These are phyloP conservation scores for Phytophthora macrochlamydospora DNA, from an alignment of 352 stramenopile genomes.

Conservation along the genomic window DNA sequence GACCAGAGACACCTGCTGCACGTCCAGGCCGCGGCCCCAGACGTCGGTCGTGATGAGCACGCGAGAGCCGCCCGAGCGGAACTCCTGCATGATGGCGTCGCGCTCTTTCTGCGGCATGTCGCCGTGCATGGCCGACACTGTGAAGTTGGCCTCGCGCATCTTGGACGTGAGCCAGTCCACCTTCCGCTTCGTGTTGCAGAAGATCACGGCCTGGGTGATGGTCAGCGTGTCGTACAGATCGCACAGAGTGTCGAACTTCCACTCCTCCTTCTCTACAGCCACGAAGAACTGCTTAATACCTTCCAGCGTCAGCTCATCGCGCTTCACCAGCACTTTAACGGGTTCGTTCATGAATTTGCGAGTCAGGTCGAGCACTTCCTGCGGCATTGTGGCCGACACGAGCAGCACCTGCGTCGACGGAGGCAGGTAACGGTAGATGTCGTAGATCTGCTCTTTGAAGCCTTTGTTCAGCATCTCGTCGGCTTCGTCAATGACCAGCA, in stretches of 20 bases:
- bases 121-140: slow-evolving; percentile 97
- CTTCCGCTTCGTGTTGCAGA: slow-evolving; percentile 99
- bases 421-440: slow-evolving; percentile 96
- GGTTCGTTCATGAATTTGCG: slow-evolving; percentile 98
- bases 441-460: slow-evolving; percentile 99
- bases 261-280: slow-evolving; percentile 98
- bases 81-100: slow-evolving; percentile 97
- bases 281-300: slow-evolving; percentile 99
- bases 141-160: slow-evolving; percentile 97
- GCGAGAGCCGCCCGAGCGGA: slow-evolving; percentile 93
- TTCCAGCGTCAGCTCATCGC: slow-evolving; percentile 97
- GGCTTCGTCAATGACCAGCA: slow-evolving; percentile 97
- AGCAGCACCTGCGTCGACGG: slow-evolving; percentile 94
- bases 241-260: slow-evolving; percentile 99
- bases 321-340: slow-evolving; percentile 96
- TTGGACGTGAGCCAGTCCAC: slow-evolving; percentile 97
- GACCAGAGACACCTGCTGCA: slow-evolving; percentile 97
- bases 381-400: slow-evolving; percentile 94
- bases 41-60: slow-evolving; percentile 98
- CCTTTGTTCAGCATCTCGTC: slow-evolving; percentile 98
- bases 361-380: slow-evolving; percentile 97
- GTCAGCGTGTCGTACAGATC: slow-evolving; percentile 99
- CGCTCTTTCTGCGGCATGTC: slow-evolving; percentile 96
- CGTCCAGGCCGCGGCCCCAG: slow-evolving; percentile 97
- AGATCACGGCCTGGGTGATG: slow-evolving; percentile 99